phyloP scores from a whole-genome alignment of 2,329 filamentous ascomycete species.

The Aureobasidium sp. region DNA sequence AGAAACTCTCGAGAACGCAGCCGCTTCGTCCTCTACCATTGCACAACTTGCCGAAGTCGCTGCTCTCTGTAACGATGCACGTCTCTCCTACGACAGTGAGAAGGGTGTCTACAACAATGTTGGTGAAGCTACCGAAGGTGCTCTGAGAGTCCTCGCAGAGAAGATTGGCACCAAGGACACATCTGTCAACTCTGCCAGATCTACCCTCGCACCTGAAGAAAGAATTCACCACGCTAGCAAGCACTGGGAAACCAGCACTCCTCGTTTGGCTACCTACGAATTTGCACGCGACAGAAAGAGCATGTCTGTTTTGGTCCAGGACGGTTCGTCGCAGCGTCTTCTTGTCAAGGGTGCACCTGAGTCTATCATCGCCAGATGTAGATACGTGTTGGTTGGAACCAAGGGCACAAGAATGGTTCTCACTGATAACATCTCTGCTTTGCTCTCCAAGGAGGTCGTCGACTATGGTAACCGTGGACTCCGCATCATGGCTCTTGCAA shows the following conservation, averaged over 20 bases:
- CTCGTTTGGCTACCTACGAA: conserved; percentile 80
- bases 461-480: conserved; percentile 89
- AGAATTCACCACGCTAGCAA: conserved; percentile 75
- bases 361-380: conserved; percentile 86
- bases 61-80: conserved; percentile 81
- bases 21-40: conserved; percentile 66
- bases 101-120: conserved; percentile 69
- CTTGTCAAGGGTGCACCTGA: conserved; percentile 96
- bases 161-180: conserved; percentile 82
- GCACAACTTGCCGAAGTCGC: conserved; percentile 66
- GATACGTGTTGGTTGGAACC: conserved; percentile 68
- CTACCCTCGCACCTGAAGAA: conserved; percentile 45
- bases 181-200: conserved; percentile 46
- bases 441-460: conserved; percentile 72
- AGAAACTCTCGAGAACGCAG: conserved; percentile 60
- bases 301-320: conserved; percentile 89
- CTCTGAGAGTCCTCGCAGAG: conserved; percentile 81
- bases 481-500: conserved; percentile 88
- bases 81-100: conserved; percentile 72
- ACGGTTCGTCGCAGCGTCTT: conserved; percentile 64
- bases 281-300: conserved; percentile 98
- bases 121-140: conserved; percentile 92
- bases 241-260: conserved; percentile 70
- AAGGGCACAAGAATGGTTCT: conserved; percentile 72
- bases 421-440: conserved; percentile 57